Evolutionary conservation across 2,329 filamentous ascomycete genomes (phyloP).

Genomic region (Cordyceps fumosorosea): DNA sequence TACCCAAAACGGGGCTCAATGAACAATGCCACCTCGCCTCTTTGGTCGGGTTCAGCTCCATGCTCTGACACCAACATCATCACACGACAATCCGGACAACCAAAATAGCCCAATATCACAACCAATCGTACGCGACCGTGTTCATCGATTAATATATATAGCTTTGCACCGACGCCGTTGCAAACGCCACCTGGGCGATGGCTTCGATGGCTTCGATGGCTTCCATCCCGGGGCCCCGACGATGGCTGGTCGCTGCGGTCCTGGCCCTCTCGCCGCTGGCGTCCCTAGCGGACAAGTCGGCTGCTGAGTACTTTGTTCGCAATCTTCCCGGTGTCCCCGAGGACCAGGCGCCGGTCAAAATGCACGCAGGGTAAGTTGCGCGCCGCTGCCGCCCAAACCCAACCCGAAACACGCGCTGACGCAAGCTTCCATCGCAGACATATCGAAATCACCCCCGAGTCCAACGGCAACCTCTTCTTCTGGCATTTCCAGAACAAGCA

Average conservation of each 20-base stretch:
- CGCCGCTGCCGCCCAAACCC: conserved; percentile 11
- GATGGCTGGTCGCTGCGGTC: conserved; percentile 26
- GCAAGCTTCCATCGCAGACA: conserved; percentile 51
- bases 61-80: conserved; percentile 6
- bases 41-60: neutral
- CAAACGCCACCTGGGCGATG: conserved; percentile 9
- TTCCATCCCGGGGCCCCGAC: conserved; percentile 18
- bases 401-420: conserved; percentile 19
- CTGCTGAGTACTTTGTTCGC: conserved; percentile 82
- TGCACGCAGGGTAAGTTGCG: conserved; percentile 85
- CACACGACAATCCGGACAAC: neutral
- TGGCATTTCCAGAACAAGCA: conserved; percentile 97
- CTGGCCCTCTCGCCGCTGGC: conserved; percentile 38
- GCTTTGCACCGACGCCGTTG: neutral
- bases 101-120: neutral
- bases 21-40: conserved; percentile 13
- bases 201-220: conserved; percentile 3
- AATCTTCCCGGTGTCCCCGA: conserved; percentile 77
- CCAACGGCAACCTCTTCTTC: conserved; percentile 94
- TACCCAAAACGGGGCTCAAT: conserved; percentile 2
- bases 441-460: conserved; percentile 77
- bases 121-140: neutral
- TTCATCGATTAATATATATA: neutral
- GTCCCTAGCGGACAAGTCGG: conserved; percentile 23
- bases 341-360: conserved; percentile 69